Conservation (phyloP, 495 filamentous ascomycete genomes). For the Podospora bellae-mahoneyi region DNA sequence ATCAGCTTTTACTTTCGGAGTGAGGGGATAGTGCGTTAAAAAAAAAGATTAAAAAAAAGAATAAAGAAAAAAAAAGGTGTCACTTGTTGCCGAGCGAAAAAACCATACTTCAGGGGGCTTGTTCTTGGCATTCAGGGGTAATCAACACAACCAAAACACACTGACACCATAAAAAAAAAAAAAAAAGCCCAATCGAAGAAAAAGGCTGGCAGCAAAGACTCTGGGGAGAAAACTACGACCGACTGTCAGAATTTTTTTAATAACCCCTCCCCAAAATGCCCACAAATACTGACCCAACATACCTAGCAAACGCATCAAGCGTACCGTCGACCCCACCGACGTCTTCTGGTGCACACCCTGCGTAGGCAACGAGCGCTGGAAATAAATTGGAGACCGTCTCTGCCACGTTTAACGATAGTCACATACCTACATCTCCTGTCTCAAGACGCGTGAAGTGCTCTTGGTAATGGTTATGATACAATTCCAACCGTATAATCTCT, state of each 20-base stretch:
- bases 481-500: not conserved
- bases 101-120: not conserved
- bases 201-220: constrained; percentile 46
- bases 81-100: too few species aligned
- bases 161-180: not conserved
- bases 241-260: constrained; percentile 27
- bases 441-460: not conserved
- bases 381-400: constrained; percentile 34
- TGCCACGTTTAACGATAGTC: constrained; percentile 24
- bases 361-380: constrained; percentile 61
- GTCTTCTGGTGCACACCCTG: constrained; percentile 58
- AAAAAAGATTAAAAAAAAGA: too few species aligned
- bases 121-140: not conserved
- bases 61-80: too few species aligned
- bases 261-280: not conserved
- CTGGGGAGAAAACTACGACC: constrained; percentile 50
- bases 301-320: constrained; percentile 41
- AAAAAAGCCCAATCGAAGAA: constrained; percentile 39
- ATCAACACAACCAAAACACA: not conserved
- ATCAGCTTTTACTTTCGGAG: too few species aligned
- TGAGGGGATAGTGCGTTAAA: too few species aligned
- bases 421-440: not conserved
- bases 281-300: constrained; percentile 8
- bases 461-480: not conserved
- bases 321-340: constrained; percentile 53